Evolutionary conservation across 2,329 filamentous ascomycete species (phyloP).

Genomic region (Neofusicoccum kwambonambiense): DNA sequence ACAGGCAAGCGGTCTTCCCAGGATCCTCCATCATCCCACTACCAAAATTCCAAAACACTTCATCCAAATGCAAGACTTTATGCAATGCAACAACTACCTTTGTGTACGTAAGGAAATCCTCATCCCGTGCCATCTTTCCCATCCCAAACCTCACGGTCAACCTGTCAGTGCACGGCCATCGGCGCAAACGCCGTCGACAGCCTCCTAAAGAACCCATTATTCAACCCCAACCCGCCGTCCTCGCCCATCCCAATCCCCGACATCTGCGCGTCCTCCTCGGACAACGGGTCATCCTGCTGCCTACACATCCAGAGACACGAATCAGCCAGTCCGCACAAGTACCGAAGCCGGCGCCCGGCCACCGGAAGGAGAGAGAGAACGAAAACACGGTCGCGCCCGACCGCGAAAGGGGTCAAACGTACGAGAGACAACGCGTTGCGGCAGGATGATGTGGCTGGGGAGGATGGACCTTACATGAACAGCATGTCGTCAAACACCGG

Average conservation of each 20-base stretch:
- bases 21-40: neutral
- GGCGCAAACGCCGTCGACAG: slow-evolving; percentile 8
- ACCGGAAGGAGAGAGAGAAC: neutral
- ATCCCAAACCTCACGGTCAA: too few species aligned
- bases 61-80: neutral
- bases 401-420: neutral
- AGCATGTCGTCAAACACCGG: slow-evolving; percentile 17
- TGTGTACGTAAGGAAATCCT: neutral
- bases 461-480: slow-evolving; percentile 15
- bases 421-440: neutral
- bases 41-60: neutral
- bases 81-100: neutral
- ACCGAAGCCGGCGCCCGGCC: too few species aligned
- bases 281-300: slow-evolving; percentile 10
- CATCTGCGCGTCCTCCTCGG: slow-evolving; percentile 1
- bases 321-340: neutral
- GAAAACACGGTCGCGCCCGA: neutral
- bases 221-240: neutral
- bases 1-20: too few species aligned
- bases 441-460: too few species aligned
- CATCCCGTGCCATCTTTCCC: too few species aligned
- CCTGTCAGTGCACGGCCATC: neutral
- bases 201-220: slow-evolving; percentile 11
- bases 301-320: neutral
- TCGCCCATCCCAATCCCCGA: neutral